Conservation (phyloP, 2,329 filamentous ascomycete genomes). For the Graphiopsis chlorocephala region DNA sequence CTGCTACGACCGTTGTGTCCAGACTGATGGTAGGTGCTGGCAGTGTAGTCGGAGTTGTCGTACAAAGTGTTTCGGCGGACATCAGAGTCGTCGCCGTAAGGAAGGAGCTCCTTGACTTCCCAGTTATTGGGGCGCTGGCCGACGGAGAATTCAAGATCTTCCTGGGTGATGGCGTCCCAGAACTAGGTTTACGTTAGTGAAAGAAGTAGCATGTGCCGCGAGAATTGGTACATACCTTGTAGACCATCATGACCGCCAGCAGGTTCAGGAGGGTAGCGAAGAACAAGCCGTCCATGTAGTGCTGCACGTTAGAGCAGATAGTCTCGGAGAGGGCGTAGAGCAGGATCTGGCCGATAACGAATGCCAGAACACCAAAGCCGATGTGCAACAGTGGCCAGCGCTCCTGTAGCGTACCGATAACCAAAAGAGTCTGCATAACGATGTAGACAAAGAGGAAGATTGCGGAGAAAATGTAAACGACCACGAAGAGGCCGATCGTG, state of each 20-base stretch:
- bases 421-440: slow-evolving; percentile 81
- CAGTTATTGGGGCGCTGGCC: slow-evolving; percentile 94
- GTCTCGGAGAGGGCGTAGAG: slow-evolving; percentile 84
- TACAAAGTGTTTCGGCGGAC: slow-evolving; percentile 68
- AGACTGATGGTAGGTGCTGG: slow-evolving; percentile 40
- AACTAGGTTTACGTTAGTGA: slow-evolving; percentile 47
- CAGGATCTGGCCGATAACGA: slow-evolving; percentile 86
- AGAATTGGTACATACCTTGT: slow-evolving; percentile 61
- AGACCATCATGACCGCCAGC: slow-evolving; percentile 98
- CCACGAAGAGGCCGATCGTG: slow-evolving; percentile 84
- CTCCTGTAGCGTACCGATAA: slow-evolving; percentile 86
- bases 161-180: slow-evolving; percentile 98
- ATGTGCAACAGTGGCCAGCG: slow-evolving; percentile 95
- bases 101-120: slow-evolving; percentile 85
- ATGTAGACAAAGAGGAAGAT: slow-evolving; percentile 83
- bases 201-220: slow-evolving; percentile 33
- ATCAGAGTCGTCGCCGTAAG: slow-evolving; percentile 74
- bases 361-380: slow-evolving; percentile 83
- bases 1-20: slow-evolving; percentile 21
- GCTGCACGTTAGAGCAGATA: slow-evolving; percentile 80
- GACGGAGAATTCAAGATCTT: slow-evolving; percentile 97
- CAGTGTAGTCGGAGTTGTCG: slow-evolving; percentile 62
- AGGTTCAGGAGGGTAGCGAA: slow-evolving; percentile 93
- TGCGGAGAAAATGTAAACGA: slow-evolving; percentile 87
- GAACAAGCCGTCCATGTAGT: slow-evolving; percentile 93